A percentile compares a stretch with the other conserved stretches of the same genome.
These are phyloP conservation scores for Sarocladium oryzae DNA, from an alignment of 2,329 filamentous ascomycete species.

Conservation along the genomic window DNA sequence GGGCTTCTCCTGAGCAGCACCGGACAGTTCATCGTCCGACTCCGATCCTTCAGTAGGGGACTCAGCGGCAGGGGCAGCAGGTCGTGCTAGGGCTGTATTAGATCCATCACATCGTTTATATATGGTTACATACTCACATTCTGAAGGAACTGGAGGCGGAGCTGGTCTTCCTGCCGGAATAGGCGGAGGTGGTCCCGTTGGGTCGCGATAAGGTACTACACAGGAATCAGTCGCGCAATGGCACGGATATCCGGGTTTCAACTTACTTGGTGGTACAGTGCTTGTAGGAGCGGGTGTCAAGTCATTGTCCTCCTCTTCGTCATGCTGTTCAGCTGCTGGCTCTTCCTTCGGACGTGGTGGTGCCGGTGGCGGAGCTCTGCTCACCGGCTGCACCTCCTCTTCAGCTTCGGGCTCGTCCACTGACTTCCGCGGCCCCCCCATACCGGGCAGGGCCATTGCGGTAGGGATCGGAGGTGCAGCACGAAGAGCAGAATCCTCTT, in stretches of 20 bases:
- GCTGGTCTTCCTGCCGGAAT: conserved; percentile 45
- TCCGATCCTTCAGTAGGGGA: conserved; percentile 74
- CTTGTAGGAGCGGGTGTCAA: conserved; percentile 22
- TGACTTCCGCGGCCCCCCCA: conserved; percentile 53
- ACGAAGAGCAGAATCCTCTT: conserved; percentile 36
- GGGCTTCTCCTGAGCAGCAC: conserved; percentile 37
- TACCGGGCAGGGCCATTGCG: conserved; percentile 64
- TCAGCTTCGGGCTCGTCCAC: conserved; percentile 27
- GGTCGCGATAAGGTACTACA: conserved; percentile 27
- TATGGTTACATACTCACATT: conserved; percentile 43
- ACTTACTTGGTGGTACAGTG: conserved; percentile 15
- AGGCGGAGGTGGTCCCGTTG: conserved; percentile 35
- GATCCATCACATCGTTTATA: not conserved
- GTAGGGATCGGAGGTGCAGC: conserved; percentile 49
- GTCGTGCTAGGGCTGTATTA: conserved; percentile 26
- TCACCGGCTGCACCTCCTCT: conserved; percentile 20
- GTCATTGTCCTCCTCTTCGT: conserved; percentile 27
- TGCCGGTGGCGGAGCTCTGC: conserved; percentile 22
- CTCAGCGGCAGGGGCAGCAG: conserved; percentile 41
- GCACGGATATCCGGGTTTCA: not conserved
- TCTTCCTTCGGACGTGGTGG: conserved; percentile 17
- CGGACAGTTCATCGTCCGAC: conserved; percentile 81
- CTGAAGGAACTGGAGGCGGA: conserved; percentile 51
- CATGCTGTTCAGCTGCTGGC: conserved; percentile 13
- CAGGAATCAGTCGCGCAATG: conserved; percentile 19